A percentile compares a stretch with the other conserved stretches of the same genome.
Evolutionary conservation across 805 yeast genomes (phyloP).

Genomic region (Saccharomyces kudriavzevii): DNA sequence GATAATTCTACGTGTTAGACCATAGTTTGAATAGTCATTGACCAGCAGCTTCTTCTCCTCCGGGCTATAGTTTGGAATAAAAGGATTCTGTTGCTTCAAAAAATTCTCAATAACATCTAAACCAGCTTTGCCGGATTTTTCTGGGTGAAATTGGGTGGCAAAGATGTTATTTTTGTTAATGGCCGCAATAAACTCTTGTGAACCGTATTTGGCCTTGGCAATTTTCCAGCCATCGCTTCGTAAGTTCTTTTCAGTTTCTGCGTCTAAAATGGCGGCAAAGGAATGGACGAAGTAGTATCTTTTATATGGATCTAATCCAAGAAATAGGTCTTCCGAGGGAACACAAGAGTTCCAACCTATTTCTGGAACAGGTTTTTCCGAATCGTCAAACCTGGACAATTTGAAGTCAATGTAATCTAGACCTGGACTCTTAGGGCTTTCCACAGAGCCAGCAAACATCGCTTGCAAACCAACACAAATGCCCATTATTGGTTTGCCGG

Average conservation of each 20-base stretch:
- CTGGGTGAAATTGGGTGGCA: conserved; percentile 99
- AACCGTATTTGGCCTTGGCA: conserved; percentile 65
- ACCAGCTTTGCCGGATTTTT: conserved; percentile 91
- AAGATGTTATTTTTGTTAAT: conserved; percentile 67
- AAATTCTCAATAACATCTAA: conserved; percentile 67
- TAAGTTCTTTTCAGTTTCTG: conserved; percentile 27
- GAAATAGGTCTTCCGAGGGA: conserved; percentile 34
- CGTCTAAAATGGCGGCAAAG: conserved; percentile 63
- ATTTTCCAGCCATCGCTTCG: conserved; percentile 55
- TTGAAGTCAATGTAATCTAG: conserved; percentile 47
- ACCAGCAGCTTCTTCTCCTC: conserved; percentile 13
- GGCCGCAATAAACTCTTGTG: conserved; percentile 78
- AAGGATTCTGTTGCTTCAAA: conserved; percentile 35
- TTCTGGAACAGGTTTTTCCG: conserved; percentile 81
- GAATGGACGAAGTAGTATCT: conserved; percentile 95
- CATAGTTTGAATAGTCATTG: conserved; percentile 41
- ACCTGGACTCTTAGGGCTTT: conserved; percentile 57
- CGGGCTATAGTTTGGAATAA: conserved; percentile 17
- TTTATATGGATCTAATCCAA: conserved; percentile 53
- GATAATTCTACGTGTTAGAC: conserved; percentile 82
- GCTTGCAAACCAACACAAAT: conserved; percentile 95
- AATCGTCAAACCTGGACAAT: conserved; percentile 53
- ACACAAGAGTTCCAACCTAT: conserved; percentile 83
- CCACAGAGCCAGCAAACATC: conserved; percentile 66
- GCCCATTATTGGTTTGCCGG: conserved; percentile 91